Conservation (phyloP, 805 yeast genomes). For the Phaffomyces opuntiae region DNA sequence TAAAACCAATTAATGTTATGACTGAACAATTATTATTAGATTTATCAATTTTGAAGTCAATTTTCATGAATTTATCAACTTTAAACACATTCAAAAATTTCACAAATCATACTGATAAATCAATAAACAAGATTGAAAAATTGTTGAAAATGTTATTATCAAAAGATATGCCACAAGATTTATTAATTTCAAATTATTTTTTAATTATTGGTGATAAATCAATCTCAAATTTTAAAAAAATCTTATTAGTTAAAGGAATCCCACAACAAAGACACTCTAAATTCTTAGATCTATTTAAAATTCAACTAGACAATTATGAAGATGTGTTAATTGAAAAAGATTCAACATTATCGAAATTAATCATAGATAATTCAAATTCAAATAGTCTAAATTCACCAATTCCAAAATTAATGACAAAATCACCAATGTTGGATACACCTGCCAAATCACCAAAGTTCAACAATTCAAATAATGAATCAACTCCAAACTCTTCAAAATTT, state of each 20-base stretch:
- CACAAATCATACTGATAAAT: constrained; percentile 36
- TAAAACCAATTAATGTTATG: constrained; percentile 63
- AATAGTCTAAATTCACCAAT: not conserved
- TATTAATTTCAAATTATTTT: constrained; percentile 59
- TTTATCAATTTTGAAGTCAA: constrained; percentile 52
- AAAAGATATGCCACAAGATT: constrained; percentile 56
- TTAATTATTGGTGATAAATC: constrained; percentile 58
- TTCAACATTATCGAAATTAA: constrained; percentile 20
- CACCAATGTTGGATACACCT: not conserved
- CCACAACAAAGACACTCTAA: constrained; percentile 17
- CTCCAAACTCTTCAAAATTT: constrained; percentile 21
- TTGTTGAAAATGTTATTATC: constrained; percentile 65
- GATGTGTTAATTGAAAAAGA: constrained; percentile 20
- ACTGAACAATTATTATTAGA: constrained; percentile 83
- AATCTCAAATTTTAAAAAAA: constrained; percentile 53
- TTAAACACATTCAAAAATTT: constrained; percentile 20
- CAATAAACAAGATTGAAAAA: constrained; percentile 43
- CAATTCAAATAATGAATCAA: not conserved
- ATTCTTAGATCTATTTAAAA: constrained; percentile 20
- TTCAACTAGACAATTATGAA: constrained; percentile 19
- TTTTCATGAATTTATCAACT: constrained; percentile 29
- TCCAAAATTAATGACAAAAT: not conserved
- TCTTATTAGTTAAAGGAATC: constrained; percentile 58
- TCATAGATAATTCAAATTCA: constrained; percentile 7
- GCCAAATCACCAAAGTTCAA: too few relatives aligned